Conservation (phyloP, 768 basidiomycete genomes). For the Chalciporus pseudorubinellus region DNA sequence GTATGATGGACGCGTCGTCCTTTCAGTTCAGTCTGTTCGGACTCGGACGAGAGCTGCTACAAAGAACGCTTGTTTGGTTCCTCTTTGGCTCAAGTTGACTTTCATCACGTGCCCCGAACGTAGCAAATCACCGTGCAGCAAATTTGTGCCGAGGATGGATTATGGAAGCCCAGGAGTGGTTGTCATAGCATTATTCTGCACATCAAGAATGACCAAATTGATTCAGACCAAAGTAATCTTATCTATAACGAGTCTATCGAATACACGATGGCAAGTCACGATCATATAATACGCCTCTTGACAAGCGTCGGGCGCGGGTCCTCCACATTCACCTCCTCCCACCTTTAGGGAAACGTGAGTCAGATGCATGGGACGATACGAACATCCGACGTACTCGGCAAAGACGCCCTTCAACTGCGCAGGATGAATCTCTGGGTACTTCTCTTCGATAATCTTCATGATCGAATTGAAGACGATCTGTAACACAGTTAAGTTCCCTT, state of each 20-base stretch:
- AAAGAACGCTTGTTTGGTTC: slow-evolving; percentile 33
- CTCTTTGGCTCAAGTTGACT: slow-evolving; percentile 55
- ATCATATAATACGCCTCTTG: slow-evolving; percentile 19
- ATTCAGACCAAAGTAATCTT: not conserved
- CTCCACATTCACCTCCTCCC: slow-evolving; percentile 20
- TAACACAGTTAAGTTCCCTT: not conserved
- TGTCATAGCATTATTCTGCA: not conserved
- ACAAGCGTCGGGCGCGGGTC: slow-evolving; percentile 22
- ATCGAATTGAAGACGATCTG: slow-evolving; percentile 69
- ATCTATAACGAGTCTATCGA: not conserved
- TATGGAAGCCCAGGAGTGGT: not conserved
- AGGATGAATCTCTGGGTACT: slow-evolving; percentile 68
- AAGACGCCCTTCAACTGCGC: slow-evolving; percentile 60
- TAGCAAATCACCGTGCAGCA: too few relatives aligned
- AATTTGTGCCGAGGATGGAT: too few relatives aligned
- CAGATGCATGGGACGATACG: too few relatives aligned
- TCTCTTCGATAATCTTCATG: slow-evolving; percentile 50
- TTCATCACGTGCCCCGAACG: slow-evolving; percentile 33
- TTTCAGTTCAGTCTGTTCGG: slow-evolving; percentile 23
- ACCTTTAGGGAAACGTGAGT: slow-evolving; percentile 13
- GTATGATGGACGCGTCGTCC: too few relatives aligned
- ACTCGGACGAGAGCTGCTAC: slow-evolving; percentile 19
- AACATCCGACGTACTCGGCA: slow-evolving; percentile 47
- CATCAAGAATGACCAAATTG: not conserved
- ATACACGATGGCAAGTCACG: not conserved